Base-by-base conservation (phyloP, 257 asterid genomes). In the Gentiana straminea region DNA sequence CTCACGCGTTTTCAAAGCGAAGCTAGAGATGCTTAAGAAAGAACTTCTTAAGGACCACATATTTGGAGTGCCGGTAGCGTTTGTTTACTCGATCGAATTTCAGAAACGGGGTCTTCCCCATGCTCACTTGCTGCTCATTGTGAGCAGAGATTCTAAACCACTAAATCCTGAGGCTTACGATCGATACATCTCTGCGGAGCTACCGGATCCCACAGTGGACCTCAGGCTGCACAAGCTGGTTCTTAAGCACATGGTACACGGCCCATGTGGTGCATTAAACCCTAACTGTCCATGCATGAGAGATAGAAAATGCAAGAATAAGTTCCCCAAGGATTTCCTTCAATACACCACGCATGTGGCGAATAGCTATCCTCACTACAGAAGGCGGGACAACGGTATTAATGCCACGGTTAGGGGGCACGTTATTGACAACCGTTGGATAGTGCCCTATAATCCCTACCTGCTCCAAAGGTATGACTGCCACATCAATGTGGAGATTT, bases 211-310 rank as follows among this genome's bases (percentile, higher is more conserved):
- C 4, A 5, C 32, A 15, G 6, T 4, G n/a, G 13, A 13, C n/a
- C 54, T 4, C 13, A 51, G 5, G n/a, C 54, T 51, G 13, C 32
- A 51, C n/a, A 4, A 5, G 7, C 59, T 55, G 12, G 46, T 55
- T 2, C 13, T 33, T 6, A 37, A 44, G 46, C 63, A 58, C 37
- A 58, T 58, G 63, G 46, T 58, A 3, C 53, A 43, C 46, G 63
- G 63, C 3, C 63, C 63, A 1, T 58, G 63, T 58, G 63, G 63
- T 43, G 2, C 5, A 2, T 5, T 41, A 1, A 58, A 58, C n/a
- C 4, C 53, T 1, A 32, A 13, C 1, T 10, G 35, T 58, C 38
- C 39, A 9, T 58, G 63, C n/a, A 58, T 58, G 63, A 58, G 5
- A 46, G 33, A 4, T 4, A 51, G 62, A 2, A 12, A 2, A n/a